A percentile compares a stretch with the other conserved stretches of the same genome.
Evolutionary conservation across 371 early-diverging fungal genomes (phyloP).

Genomic region (Haplosporangium sp.): DNA sequence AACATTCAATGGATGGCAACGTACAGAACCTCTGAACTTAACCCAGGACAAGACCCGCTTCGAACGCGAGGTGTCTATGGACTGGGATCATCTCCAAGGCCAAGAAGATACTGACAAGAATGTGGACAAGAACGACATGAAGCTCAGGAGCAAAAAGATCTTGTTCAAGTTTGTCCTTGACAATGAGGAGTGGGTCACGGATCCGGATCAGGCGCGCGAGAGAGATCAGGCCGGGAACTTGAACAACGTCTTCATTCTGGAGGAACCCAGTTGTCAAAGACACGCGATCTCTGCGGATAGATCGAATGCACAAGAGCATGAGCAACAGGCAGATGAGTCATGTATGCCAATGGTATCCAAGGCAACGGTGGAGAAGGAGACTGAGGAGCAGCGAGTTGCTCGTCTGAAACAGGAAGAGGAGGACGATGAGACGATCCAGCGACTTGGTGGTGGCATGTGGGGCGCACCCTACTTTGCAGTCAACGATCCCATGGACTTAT

Average conservation of each 20-base stretch:
- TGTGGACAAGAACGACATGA: background rate
- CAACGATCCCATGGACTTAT: conserved; percentile 23
- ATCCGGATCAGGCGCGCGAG: conserved; percentile 29
- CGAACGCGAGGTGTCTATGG: conserved; percentile 22
- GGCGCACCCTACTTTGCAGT: conserved; percentile 39
- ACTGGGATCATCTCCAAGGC: background rate
- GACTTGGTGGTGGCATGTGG: conserved; percentile 37
- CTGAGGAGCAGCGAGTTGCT: conserved; percentile 15
- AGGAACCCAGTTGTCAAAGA: background rate
- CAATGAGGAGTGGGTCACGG: conserved; percentile 39
- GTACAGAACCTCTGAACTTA: conserved; percentile 17
- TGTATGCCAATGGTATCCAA: background rate
- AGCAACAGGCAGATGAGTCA: background rate
- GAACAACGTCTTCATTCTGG: conserved; percentile 32
- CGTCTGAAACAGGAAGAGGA: conserved; percentile 34
- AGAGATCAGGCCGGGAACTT: conserved; percentile 44
- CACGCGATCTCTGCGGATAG: background rate
- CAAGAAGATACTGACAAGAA: background rate
- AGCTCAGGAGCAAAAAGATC: conserved; percentile 16
- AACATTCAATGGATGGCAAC: conserved; percentile 42
- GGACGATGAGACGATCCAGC: conserved; percentile 32
- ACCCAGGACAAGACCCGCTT: conserved; percentile 18
- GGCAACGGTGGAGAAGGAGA: background rate
- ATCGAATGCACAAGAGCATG: background rate
- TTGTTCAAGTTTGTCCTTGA: conserved; percentile 52